phyloP scores from a whole-genome alignment of 2,329 filamentous ascomycete species.

The Penicillium sp. region DNA sequence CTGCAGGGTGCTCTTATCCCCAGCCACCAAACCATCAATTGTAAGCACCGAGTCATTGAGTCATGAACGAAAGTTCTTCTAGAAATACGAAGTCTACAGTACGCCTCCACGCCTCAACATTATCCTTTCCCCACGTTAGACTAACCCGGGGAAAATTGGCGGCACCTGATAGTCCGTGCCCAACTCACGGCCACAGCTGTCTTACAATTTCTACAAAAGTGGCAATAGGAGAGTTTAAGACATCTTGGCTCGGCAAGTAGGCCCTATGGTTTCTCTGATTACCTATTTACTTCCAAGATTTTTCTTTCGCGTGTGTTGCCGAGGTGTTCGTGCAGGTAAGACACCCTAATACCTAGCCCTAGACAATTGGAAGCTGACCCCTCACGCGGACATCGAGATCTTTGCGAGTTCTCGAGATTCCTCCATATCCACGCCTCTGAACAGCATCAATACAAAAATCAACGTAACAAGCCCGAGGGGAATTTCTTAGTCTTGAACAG shows the following conservation, averaged over 20 bases:
- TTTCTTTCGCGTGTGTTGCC: background rate
- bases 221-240: conserved; percentile 9
- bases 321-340: background rate
- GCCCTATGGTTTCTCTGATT: background rate
- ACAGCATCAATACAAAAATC: background rate
- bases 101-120: background rate
- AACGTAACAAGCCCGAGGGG: background rate
- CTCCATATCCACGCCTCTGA: background rate
- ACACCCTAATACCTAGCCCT: conserved; percentile 1
- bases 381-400: conserved; percentile 8
- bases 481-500: background rate
- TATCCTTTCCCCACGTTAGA: background rate
- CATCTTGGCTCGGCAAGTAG: background rate
- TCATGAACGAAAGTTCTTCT: background rate
- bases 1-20: background rate
- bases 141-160: background rate
- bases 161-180: background rate
- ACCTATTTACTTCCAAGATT: background rate
- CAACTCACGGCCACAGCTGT: background rate
- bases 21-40: background rate
- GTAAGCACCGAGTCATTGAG: background rate
- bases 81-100: conserved; percentile 2
- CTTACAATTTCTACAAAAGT: background rate
- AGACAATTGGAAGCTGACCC: conserved; percentile 2
- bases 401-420: background rate